A percentile compares a stretch with the other conserved stretches of the same genome.
Evolutionary conservation across 306 rosid species (phyloP).

Genomic region (Parietaria judaica): DNA sequence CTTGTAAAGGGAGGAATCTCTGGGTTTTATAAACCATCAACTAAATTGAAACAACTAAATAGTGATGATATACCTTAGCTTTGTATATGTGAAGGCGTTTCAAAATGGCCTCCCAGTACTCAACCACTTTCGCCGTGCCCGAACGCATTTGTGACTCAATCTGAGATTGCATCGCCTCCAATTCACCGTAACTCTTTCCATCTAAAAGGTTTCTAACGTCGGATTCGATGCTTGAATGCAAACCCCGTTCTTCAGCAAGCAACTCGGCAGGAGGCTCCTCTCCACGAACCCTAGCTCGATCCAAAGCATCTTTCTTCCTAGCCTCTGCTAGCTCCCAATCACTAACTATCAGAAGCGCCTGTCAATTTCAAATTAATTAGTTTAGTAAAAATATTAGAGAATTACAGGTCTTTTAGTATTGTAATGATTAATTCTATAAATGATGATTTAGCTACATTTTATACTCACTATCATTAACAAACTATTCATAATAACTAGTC

Average conservation of each 20-base stretch:
- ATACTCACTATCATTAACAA: too few species aligned
- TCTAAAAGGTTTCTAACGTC: slow-evolving; percentile 68
- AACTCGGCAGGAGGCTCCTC: slow-evolving; percentile 91
- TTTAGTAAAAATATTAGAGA: too few species aligned
- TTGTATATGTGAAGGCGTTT: slow-evolving; percentile 80
- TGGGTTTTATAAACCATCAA: too few species aligned
- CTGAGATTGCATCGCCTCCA: slow-evolving; percentile 61
- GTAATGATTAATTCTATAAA: too few species aligned
- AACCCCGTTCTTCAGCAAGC: slow-evolving; percentile 97
- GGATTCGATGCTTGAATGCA: slow-evolving; percentile 81
- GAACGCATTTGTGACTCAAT: slow-evolving; percentile 91
- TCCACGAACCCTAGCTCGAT: slow-evolving; percentile 97
- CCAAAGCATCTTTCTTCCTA: slow-evolving; percentile 78
- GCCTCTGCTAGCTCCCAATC: slow-evolving; percentile 98
- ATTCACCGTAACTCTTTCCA: slow-evolving; percentile 62
- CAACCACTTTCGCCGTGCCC: slow-evolving; percentile 90
- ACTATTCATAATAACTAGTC: too few species aligned
- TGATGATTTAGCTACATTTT: too few species aligned
- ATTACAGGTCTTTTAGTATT: too few species aligned
- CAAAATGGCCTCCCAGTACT: slow-evolving; percentile 90
- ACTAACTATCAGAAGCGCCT: slow-evolving; percentile 90
- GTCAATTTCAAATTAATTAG: not conserved
- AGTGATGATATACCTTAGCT: slow-evolving; percentile 57
- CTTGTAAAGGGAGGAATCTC: too few species aligned
- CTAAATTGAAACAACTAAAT: too few species aligned